A percentile compares a stretch with the other conserved stretches of the same genome.
phyloP scores from a whole-genome alignment of 805 yeast species.

The Yamadazyma kitorensis region DNA sequence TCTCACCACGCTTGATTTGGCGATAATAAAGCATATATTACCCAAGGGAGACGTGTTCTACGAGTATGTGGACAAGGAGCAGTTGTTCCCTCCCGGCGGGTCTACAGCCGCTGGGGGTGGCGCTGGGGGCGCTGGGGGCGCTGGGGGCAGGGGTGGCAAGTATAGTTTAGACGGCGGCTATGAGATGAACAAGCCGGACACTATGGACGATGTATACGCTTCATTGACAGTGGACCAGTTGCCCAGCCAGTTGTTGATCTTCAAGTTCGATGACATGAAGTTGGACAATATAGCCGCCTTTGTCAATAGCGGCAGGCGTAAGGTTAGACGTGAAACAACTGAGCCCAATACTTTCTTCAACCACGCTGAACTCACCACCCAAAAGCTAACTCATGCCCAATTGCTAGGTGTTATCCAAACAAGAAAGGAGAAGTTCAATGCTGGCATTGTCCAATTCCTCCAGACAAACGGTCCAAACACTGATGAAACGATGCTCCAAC shows the following conservation, averaged over 20 bases:
- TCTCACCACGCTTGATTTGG: constrained; percentile 52
- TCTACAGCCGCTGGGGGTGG: no score
- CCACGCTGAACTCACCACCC: constrained; percentile 15
- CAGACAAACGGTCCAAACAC: not conserved
- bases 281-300: constrained; percentile 44
- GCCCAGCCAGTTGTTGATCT: constrained; percentile 40
- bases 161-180: constrained; percentile 35
- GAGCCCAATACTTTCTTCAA: constrained; percentile 10
- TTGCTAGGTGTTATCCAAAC: constrained; percentile 59
- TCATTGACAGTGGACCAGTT: constrained; percentile 51
- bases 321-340: constrained; percentile 5
- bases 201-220: constrained; percentile 52
- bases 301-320: constrained; percentile 19
- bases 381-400: constrained; percentile 48
- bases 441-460: constrained; percentile 13
- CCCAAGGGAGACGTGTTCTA: constrained; percentile 66
- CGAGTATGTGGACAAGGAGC: constrained; percentile 79
- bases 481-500: constrained; percentile 4
- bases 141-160: constrained; percentile 1
- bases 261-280: constrained; percentile 75
- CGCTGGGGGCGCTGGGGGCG: no score
- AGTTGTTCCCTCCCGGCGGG: constrained; percentile 44
- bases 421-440: constrained; percentile 51
- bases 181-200: constrained; percentile 25
- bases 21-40: constrained; percentile 56